Conservation (phyloP, 2,329 filamentous ascomycete genomes). For the Hyphodiscus sp. region DNA sequence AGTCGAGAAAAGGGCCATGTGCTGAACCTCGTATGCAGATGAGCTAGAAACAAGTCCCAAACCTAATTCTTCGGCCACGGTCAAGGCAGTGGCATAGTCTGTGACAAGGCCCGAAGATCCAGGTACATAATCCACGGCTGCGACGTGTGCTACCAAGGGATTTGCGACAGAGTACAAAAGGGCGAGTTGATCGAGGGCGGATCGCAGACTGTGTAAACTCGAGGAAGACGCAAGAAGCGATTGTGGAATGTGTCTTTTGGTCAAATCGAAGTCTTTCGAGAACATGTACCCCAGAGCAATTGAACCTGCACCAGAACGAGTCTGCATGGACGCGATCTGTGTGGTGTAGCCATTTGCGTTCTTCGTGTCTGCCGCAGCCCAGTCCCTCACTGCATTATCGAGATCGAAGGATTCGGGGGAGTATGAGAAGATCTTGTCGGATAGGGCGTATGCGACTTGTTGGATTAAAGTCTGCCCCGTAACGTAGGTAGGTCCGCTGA, state of each 20-base stretch:
- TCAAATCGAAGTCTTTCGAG: slow-evolving; percentile 90
- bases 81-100: slow-evolving; percentile 78
- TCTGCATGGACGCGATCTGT: slow-evolving; percentile 73
- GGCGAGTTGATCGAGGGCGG: slow-evolving; percentile 84
- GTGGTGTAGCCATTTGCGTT: slow-evolving; percentile 82
- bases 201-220: slow-evolving; percentile 71
- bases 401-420: slow-evolving; percentile 91
- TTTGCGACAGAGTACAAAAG: slow-evolving; percentile 87
- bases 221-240: slow-evolving; percentile 81
- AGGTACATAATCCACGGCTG: slow-evolving; percentile 77
- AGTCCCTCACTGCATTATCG: slow-evolving; percentile 73
- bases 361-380: slow-evolving; percentile 61
- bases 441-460: slow-evolving; percentile 90
- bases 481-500: slow-evolving; percentile 84
- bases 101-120: slow-evolving; percentile 64
- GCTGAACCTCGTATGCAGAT: slow-evolving; percentile 86
- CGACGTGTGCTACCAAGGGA: slow-evolving; percentile 87
- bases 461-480: slow-evolving; percentile 92
- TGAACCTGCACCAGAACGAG: slow-evolving; percentile 79
- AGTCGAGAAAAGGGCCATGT: slow-evolving; percentile 88
- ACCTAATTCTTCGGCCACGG: slow-evolving; percentile 82
- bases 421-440: slow-evolving; percentile 96
- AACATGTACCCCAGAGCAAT: slow-evolving; percentile 96
- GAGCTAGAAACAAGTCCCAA: slow-evolving; percentile 78
- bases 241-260: slow-evolving; percentile 87